A percentile compares a stretch with the other conserved stretches of the same genome.
Evolutionary conservation across 2,329 filamentous ascomycete genomes (phyloP).

Genomic region (Alternaria triticimaculans): DNA sequence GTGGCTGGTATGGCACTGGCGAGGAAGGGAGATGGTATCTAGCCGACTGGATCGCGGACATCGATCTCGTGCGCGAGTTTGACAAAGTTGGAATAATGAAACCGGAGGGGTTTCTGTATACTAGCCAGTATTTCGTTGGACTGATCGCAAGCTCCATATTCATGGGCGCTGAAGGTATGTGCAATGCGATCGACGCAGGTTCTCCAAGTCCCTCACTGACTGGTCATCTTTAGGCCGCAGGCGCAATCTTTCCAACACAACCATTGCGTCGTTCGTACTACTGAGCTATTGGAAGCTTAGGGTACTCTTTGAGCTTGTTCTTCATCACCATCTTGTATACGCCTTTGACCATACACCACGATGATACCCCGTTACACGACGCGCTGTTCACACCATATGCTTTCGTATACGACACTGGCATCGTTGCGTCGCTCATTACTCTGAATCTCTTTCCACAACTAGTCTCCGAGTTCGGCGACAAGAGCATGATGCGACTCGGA

Average conservation of each 20-base stretch:
- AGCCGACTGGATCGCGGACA: conserved; percentile 62
- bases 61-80: conserved; percentile 60
- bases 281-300: conserved; percentile 65
- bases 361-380: conserved; percentile 35
- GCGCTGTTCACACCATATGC: conserved; percentile 45
- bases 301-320: conserved; percentile 69
- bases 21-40: conserved; percentile 47
- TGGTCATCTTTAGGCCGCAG: conserved; percentile 50
- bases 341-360: conserved; percentile 55
- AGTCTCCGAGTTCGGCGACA: conserved; percentile 27
- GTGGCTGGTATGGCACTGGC: conserved; percentile 49
- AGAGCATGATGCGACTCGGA: conserved; percentile 31
- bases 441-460: conserved; percentile 50
- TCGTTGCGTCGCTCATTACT: conserved; percentile 56
- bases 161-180: conserved; percentile 62
- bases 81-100: conserved; percentile 63
- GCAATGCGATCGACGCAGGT: neutral
- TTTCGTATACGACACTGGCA: conserved; percentile 48
- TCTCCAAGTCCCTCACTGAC: neutral
- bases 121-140: conserved; percentile 64
- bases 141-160: conserved; percentile 64
- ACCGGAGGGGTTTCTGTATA: conserved; percentile 67
- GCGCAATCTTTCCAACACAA: conserved; percentile 59
- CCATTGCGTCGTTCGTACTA: conserved; percentile 62
- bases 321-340: conserved; percentile 65